These are phyloP conservation scores for Penicillium concentricum DNA, from an alignment of 2,329 filamentous ascomycete species.

Conservation along the genomic window DNA sequence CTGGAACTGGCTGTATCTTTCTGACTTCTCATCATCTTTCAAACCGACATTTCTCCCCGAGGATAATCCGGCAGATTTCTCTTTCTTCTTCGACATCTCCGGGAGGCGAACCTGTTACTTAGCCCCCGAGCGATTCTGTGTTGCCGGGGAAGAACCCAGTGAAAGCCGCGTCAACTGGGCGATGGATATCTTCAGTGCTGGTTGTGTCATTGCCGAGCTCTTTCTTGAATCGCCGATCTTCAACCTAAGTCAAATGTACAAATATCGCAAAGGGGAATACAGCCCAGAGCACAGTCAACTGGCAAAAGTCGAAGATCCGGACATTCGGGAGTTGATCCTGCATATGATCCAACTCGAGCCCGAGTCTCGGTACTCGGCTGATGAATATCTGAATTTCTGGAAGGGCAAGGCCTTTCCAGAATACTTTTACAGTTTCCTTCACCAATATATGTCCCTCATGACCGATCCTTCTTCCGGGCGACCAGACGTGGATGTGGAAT, in stretches of 20 bases:
- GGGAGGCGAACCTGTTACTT: constrained; percentile 90
- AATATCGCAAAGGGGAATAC: constrained; percentile 89
- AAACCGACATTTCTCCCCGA: constrained; percentile 92
- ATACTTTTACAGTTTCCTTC: constrained; percentile 96
- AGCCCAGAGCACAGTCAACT: constrained; percentile 79
- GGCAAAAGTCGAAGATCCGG: constrained; percentile 80
- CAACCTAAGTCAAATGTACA: constrained; percentile 92
- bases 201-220: constrained; percentile 94
- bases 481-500: constrained; percentile 65
- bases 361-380: constrained; percentile 85
- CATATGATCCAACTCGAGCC: constrained; percentile 97
- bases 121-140: constrained; percentile 87
- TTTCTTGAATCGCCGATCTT: constrained; percentile 97
- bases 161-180: constrained; percentile 74
- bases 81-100: constrained; percentile 95
- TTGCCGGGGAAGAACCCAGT: constrained; percentile 64
- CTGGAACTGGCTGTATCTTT: constrained; percentile 98
- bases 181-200: constrained; percentile 97
- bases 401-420: constrained; percentile 87
- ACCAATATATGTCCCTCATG: constrained; percentile 95
- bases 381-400: constrained; percentile 92
- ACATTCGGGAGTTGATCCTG: constrained; percentile 82
- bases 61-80: constrained; percentile 95
- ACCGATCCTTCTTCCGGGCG: constrained; percentile 85
- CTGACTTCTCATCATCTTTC: constrained; percentile 95